Evolutionary conservation across 257 asterid species (phyloP), one percentile per base, ranked within the genome.

Genomic region (Voacanga thouarsii): DNA sequence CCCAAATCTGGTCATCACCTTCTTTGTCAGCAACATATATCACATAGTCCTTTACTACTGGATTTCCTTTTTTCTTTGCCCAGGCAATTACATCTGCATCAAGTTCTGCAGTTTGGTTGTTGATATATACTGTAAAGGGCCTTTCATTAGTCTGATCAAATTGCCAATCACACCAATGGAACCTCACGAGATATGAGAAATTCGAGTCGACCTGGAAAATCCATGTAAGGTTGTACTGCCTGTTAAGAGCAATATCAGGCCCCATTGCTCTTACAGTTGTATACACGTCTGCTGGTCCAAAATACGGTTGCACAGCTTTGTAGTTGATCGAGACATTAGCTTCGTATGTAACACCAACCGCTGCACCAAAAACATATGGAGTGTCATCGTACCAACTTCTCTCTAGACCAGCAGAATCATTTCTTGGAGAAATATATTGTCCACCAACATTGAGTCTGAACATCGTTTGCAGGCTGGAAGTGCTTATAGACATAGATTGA

Each of bases 91-190:
- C 6, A 43, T 95, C 99, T 0, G 89, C 86, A n/a, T 78, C 63
- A 0, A 56, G 47, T 0, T 81, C 80, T 0, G 98, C 99, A 0
- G 94, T 91, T 71, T 82, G 86, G 81, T 92, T 91, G 78, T 95
- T 93, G 12, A 95, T 55, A 76, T n/a, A 86, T 37, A 93, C 82
- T 15, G 87, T 82, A 63, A 95, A 95, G 1, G 89, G 92, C 61
- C 97, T 83, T 59, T 94, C 89, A 75, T 93, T 93, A 0, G 81
- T 6, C 51, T 77, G 88, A 1, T 79, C 86, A 84, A 92, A 83
- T 77, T 89, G 90, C 0, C 89, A 79, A 30, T 95, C 99, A 24
- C 99, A 95, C 97, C 98, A 95, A 39, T 95, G 99, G 86, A 95
- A 92, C 30, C 99, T 82, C 65, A 93, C 71, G 14, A 95, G 82